Percentiles rank a stretch among this genome's conserved stretches.
phyloP scores from a whole-genome alignment of 352 stramenopile genomes.

The Nannochloropsis limnetica region DNA sequence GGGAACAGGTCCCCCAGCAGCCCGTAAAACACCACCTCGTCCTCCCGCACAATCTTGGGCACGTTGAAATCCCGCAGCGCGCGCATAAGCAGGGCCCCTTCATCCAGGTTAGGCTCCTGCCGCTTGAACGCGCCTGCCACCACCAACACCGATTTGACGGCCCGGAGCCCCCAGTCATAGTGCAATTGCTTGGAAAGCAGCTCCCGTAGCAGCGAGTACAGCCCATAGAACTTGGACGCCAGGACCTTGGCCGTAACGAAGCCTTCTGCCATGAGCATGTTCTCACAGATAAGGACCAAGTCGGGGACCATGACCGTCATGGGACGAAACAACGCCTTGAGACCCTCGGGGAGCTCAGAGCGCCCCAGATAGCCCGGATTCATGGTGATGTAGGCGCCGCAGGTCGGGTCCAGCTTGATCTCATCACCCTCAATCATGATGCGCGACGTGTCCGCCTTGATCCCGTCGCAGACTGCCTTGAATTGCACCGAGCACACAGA shows the following conservation, averaged over 20 bases:
- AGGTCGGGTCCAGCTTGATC: slow-evolving; percentile 75
- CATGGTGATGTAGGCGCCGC: slow-evolving; percentile 92
- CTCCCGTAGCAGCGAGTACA: slow-evolving; percentile 82
- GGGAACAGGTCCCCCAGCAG: slow-evolving; percentile 87
- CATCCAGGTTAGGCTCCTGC: slow-evolving; percentile 76
- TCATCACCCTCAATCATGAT: slow-evolving; percentile 88
- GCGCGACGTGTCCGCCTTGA: slow-evolving; percentile 77
- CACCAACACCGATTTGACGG: slow-evolving; percentile 84
- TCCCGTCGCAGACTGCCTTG: slow-evolving; percentile 85
- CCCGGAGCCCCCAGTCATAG: slow-evolving; percentile 90
- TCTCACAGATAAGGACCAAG: slow-evolving; percentile 88
- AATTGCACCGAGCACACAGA: slow-evolving; percentile 84
- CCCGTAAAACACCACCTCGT: slow-evolving; percentile 86
- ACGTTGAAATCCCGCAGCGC: slow-evolving; percentile 93
- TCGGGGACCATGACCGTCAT: slow-evolving; percentile 94
- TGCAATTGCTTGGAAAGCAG: slow-evolving; percentile 85
- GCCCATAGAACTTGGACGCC: slow-evolving; percentile 85
- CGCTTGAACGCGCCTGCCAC: slow-evolving; percentile 85
- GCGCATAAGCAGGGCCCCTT: slow-evolving; percentile 85
- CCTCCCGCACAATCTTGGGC: slow-evolving; percentile 86
- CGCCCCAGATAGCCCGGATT: slow-evolving; percentile 88
- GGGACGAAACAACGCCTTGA: slow-evolving; percentile 85
- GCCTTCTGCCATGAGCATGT: slow-evolving; percentile 91
- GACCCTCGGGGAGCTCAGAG: slow-evolving; percentile 80
- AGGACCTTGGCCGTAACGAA: slow-evolving; percentile 86